Evolutionary conservation across 495 filamentous ascomycete species (phyloP).

Genomic region (Lasiosphaeria ovina): DNA sequence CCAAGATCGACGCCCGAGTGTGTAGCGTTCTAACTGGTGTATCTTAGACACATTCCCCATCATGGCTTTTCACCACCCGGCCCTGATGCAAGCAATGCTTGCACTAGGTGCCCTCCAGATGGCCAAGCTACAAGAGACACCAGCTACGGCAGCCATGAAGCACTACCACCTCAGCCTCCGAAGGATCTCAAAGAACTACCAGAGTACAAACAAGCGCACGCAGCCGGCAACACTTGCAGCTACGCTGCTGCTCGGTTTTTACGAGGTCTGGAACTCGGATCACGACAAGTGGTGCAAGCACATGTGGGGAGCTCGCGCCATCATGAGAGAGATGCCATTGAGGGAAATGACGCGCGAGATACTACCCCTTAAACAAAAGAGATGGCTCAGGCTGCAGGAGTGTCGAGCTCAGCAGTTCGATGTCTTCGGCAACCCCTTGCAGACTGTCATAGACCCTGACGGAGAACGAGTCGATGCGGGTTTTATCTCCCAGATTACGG

Average conservation of each 20-base stretch:
- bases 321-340: slow-evolving; percentile 81
- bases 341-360: slow-evolving; percentile 63
- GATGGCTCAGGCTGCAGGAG: slow-evolving; percentile 27
- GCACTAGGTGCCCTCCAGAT: slow-evolving; percentile 88
- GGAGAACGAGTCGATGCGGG: slow-evolving; percentile 34
- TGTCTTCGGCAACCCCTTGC: slow-evolving; percentile 18
- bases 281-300: slow-evolving; percentile 96
- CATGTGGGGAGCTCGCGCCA: slow-evolving; percentile 75
- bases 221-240: slow-evolving; percentile 83
- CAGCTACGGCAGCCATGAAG: slow-evolving; percentile 75
- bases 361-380: slow-evolving; percentile 55
- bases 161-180: slow-evolving; percentile 89
- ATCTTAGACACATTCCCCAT: slow-evolving; percentile 71
- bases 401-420: slow-evolving; percentile 21
- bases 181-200: slow-evolving; percentile 70
- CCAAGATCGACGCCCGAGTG: neutral
- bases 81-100: slow-evolving; percentile 86
- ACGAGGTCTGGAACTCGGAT: slow-evolving; percentile 92
- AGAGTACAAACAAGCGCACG: slow-evolving; percentile 65
- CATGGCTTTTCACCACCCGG: slow-evolving; percentile 77
- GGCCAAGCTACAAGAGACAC: slow-evolving; percentile 70
- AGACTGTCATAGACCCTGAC: slow-evolving; percentile 15
- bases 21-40: neutral
- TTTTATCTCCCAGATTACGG: slow-evolving; percentile 39
- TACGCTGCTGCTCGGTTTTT: slow-evolving; percentile 83